Evolutionary conservation across 208 protist species (phyloP), one percentile per base, ranked within the genome.

Genomic region (Leishmania mexicana): DNA sequence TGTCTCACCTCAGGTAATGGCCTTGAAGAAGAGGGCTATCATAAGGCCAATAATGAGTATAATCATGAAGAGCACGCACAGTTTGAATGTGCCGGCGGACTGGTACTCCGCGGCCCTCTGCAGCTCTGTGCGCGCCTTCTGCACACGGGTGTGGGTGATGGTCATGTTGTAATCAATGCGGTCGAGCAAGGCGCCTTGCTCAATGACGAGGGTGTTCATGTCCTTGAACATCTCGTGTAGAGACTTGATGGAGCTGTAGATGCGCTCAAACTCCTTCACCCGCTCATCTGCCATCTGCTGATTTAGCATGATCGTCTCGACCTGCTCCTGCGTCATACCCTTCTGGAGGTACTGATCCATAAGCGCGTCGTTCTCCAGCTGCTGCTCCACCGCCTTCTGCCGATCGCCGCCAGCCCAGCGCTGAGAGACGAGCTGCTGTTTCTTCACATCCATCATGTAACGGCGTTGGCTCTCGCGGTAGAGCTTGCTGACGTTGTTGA

Each of bases 161-260:
- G 90, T 97, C 91, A 99, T 98, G 92, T 99, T 99, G 87, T 98
- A 98, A 87, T 99, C 98, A 71, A 99, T 98, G 42, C 98, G 94
- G 78, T 99, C 98, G 10, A 99, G 85, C 57, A 99, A 87, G 0
- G 98, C 97, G 45, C 98, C 97, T 81, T 99, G 97, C 79, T 98
- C 96, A 89, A 98, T 98, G 31, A 99, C 93, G 24, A 98, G 88
- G 21, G 90, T 92, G 81, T 96, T 97, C 87, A 99, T 87, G 76
- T 99, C 96, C 76, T 97, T 96, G 85, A 98, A 99, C 95, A 98
- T 98, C 60, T 98, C 95, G 75, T 98, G 96, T 57, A 99, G 88
- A 0, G 97, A 97, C 74, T 97, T 98, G 83, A 99, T 98, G 58
- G 95, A 98, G 68, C 85, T 92, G 81, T 97, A 96, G 77, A 99